A percentile compares a stretch with the other conserved stretches of the same genome.
These are phyloP conservation scores for Rhizopogon vesiculosus DNA, from an alignment of 768 basidiomycete species.

Conservation along the genomic window DNA sequence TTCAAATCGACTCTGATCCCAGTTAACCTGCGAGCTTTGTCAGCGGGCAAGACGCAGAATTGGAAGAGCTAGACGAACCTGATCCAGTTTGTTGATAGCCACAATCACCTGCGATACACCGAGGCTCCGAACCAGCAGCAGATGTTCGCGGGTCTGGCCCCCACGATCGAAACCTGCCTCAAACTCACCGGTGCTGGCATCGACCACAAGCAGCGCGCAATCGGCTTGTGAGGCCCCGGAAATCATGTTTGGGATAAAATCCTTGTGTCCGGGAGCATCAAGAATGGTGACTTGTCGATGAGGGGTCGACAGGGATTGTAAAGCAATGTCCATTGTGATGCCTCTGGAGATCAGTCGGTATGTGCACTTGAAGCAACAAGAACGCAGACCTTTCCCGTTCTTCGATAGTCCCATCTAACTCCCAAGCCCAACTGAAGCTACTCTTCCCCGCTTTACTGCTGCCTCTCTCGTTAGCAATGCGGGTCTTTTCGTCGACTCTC, in stretches of 20 bases:
- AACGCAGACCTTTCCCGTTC: conserved; percentile 80
- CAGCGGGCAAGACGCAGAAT: not conserved
- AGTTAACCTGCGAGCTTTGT: conserved; percentile 61
- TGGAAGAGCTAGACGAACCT: conserved; percentile 41
- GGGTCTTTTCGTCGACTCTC: conserved; percentile 78
- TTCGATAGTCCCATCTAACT: conserved; percentile 87
- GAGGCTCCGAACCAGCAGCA: conserved; percentile 85
- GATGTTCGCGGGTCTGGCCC: conserved; percentile 94
- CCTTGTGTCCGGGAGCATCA: conserved; percentile 95
- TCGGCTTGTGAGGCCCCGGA: conserved; percentile 98
- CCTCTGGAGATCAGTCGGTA: conserved; percentile 51
- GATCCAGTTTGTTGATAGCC: conserved; percentile 93
- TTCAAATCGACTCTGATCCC: conserved; percentile 79
- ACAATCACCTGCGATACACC: conserved; percentile 90
- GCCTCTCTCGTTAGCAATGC: conserved; percentile 80
- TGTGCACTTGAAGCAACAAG: not conserved
- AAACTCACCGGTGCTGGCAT: conserved; percentile 87
- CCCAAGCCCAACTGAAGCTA: conserved; percentile 99
- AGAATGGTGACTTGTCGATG: conserved; percentile 85
- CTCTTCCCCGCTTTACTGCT: conserved; percentile 88
- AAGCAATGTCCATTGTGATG: conserved; percentile 96
- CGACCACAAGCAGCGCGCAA: conserved; percentile 89
- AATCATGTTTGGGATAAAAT: conserved; percentile 99
- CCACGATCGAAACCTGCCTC: conserved; percentile 93
- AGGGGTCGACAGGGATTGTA: conserved; percentile 70